A percentile compares a stretch with the other conserved stretches of the same genome.
Evolutionary conservation across 2,329 filamentous ascomycete genomes (phyloP).

Genomic region (Ophiocordyceps robertsii): DNA sequence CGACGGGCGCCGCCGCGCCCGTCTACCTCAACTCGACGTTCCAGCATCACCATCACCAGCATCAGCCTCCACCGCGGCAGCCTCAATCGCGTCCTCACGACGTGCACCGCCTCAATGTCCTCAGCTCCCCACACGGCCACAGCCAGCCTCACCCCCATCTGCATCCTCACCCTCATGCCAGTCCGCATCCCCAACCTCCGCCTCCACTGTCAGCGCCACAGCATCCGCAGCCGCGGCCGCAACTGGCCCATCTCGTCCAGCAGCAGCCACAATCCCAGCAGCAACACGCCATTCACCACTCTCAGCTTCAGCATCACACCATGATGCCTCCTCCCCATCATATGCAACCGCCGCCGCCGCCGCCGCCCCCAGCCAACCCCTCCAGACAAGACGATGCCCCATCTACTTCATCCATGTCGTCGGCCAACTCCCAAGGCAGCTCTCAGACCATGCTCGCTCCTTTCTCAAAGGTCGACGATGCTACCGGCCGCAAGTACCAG

Average conservation of each 20-base stretch:
- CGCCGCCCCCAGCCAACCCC: slow-evolving; percentile 3
- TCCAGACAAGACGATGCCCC: slow-evolving; percentile 11
- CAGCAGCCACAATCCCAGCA: slow-evolving; percentile 1
- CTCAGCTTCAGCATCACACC: slow-evolving; percentile 2
- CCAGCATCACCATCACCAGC: slow-evolving; percentile 8
- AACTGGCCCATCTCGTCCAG: not conserved
- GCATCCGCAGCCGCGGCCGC: not conserved
- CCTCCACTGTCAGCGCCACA: slow-evolving; percentile 1
- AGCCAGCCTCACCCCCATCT: slow-evolving; percentile 2
- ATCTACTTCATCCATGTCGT: slow-evolving; percentile 2
- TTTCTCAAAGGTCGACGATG: slow-evolving; percentile 20
- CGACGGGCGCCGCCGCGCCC: slow-evolving; percentile 4
- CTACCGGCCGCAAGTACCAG: slow-evolving; percentile 21
- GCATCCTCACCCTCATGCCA: slow-evolving; percentile 10
- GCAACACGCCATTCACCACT: not conserved
- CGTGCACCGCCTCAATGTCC: not conserved
- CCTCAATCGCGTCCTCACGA: slow-evolving; percentile 9
- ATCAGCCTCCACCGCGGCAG: slow-evolving; percentile 6
- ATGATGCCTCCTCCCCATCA: slow-evolving; percentile 5
- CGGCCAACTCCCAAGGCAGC: slow-evolving; percentile 6
- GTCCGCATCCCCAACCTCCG: slow-evolving; percentile 7
- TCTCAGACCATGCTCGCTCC: slow-evolving; percentile 10
- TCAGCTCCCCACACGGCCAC: not conserved
- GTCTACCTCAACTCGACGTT: slow-evolving; percentile 4
- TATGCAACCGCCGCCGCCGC: slow-evolving; percentile 4